Evolutionary conservation across 23 red algal species (phyloP).

Genomic region (Gracilaria caudata): DNA sequence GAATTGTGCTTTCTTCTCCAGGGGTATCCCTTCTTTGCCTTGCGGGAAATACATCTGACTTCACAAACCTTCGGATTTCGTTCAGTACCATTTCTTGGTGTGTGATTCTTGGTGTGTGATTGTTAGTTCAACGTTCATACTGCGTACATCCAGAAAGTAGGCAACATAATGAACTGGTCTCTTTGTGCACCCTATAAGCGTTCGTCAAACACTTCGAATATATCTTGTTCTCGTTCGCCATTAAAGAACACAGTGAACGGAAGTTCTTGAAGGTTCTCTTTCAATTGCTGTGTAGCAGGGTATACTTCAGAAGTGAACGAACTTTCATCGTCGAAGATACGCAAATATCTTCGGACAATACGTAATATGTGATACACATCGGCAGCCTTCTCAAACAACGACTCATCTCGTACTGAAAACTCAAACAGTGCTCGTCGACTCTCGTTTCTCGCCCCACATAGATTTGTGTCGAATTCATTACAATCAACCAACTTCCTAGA

Average conservation of each 20-base stretch:
- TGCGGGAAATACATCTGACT: too few species aligned
- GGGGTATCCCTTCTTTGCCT: too few species aligned
- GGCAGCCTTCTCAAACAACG: not conserved
- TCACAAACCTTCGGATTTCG: too few species aligned
- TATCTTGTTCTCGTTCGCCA: not conserved
- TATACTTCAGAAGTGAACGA: not conserved
- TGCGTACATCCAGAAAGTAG: too few species aligned
- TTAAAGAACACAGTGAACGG: not conserved
- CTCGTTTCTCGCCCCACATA: not conserved
- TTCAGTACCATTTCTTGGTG: too few species aligned
- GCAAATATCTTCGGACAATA: not conserved
- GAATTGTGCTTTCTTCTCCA: too few species aligned
- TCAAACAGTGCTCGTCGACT: not conserved
- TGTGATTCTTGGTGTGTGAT: too few species aligned
- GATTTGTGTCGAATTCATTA: not conserved
- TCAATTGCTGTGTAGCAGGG: not conserved
- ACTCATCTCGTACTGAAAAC: not conserved
- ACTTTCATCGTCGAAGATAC: not conserved
- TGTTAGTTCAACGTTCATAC: too few species aligned
- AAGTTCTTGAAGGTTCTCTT: not conserved
- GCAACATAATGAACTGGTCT: too few species aligned
- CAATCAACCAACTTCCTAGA: not conserved
- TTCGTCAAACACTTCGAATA: not conserved
- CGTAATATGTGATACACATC: constrained; percentile 10
- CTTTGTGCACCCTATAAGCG: not conserved